These are phyloP conservation scores for Drechslera avenae DNA, from an alignment of 2,329 filamentous ascomycete genomes.

Conservation along the genomic window DNA sequence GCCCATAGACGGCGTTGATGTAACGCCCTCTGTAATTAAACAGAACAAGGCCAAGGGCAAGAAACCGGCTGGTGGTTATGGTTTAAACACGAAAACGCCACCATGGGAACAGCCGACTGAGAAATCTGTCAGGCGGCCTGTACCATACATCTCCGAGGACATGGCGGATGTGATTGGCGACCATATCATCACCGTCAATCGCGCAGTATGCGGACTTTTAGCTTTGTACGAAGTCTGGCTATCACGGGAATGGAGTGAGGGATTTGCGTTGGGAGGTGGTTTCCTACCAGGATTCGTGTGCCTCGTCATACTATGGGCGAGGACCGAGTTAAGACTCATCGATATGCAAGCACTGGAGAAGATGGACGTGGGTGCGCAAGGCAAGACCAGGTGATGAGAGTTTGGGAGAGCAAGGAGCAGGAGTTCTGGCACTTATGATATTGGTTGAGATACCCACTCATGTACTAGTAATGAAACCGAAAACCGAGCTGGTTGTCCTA, in stretches of 20 bases:
- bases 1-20: slow-evolving; percentile 12
- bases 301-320: slow-evolving; percentile 63
- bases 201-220: slow-evolving; percentile 58
- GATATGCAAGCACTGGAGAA: slow-evolving; percentile 69
- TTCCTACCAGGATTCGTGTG: slow-evolving; percentile 61
- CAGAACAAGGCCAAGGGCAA: slow-evolving; percentile 22
- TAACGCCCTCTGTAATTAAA: not conserved
- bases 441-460: not conserved
- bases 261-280: slow-evolving; percentile 44
- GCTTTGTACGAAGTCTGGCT: slow-evolving; percentile 50
- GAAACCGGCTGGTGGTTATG: slow-evolving; percentile 10
- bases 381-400: not conserved
- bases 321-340: slow-evolving; percentile 69
- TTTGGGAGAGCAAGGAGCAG: not conserved
- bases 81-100: slow-evolving; percentile 9
- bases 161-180: slow-evolving; percentile 57
- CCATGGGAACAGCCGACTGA: slow-evolving; percentile 10
- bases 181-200: slow-evolving; percentile 66
- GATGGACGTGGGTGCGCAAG: slow-evolving; percentile 60
- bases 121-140: slow-evolving; percentile 16
- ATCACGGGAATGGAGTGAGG: slow-evolving; percentile 30
- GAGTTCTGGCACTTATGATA: not conserved
- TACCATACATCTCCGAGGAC: slow-evolving; percentile 31
- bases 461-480: not conserved
- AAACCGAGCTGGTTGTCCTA: not conserved